These are phyloP conservation scores for Dimargaris cristalligena DNA, from an alignment of 192 early-diverging fungal species.

Conservation along the genomic window DNA sequence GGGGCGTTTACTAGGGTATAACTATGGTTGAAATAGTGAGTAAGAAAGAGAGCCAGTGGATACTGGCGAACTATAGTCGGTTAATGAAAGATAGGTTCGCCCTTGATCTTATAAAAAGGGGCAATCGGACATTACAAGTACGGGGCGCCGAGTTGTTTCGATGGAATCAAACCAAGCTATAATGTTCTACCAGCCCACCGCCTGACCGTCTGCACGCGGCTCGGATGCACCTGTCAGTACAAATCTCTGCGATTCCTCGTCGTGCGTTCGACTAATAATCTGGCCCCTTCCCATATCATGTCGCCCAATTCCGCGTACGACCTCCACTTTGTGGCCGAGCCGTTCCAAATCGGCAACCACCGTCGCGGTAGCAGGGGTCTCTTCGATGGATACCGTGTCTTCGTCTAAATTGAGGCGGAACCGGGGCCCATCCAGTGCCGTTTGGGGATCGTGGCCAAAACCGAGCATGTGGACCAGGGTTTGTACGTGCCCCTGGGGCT, in stretches of 20 bases:
- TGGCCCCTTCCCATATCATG: neutral
- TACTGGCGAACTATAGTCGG: too few species aligned
- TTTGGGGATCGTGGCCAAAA: neutral
- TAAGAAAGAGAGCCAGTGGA: too few species aligned
- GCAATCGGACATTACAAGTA: too few species aligned
- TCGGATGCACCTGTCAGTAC: neutral
- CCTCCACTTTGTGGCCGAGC: neutral
- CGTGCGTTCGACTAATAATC: neutral
- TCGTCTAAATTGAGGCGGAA: neutral
- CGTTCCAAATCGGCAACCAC: neutral
- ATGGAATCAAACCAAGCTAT: too few species aligned
- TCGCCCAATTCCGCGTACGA: neutral
- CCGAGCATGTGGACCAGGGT: neutral
- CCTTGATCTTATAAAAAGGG: too few species aligned
- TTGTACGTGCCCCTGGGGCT: neutral
- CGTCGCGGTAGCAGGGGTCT: neutral
- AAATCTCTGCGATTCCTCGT: neutral
- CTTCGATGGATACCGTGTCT: neutral
- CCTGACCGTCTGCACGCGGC: neutral
- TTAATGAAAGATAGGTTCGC: too few species aligned
- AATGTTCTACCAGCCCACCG: neutral
- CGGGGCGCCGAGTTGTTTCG: too few species aligned
- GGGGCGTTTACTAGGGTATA: too few species aligned
- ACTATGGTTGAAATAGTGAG: too few species aligned
- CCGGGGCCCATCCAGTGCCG: neutral